Base-by-base conservation (phyloP, 306 rosid genomes). In the Acacia acuminata region DNA sequence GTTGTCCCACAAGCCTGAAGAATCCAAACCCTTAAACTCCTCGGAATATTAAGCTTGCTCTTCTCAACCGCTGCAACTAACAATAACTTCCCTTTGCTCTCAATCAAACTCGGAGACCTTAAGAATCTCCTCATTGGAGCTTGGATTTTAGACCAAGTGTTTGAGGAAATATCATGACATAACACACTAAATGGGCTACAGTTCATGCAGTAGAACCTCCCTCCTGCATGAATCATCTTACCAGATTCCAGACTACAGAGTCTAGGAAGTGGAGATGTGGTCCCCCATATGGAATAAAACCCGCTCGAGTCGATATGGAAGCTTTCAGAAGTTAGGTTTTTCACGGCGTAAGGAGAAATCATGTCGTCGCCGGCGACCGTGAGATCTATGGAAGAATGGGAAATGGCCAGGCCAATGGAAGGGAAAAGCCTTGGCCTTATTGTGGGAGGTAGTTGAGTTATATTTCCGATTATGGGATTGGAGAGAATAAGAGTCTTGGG, bases 281-380 rank as follows among this genome's bases (percentile, higher is more conserved):
- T 91, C 0, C 92, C 97, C 99, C 99, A 96, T 3, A 94, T 56
- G 30, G 98, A 96, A 53, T 88, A 96, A 75, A 89, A 91, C 42
- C 99, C 99, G 14, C 97, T 85, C 14, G 84, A 90, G 61, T 96
- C 99, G 1, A 96, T 88, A 58, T 96, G 98, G 50, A 96, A 94
- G 84, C 87, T 91, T 72, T 96, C 98, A 2, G 98, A 92, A 1
- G 94, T 92, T 4, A 96, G 63, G 81, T 92, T 96, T 71, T 94
- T 96, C 0, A 96, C 99, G 1, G 98, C 99, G 56, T 89, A 94
- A 0, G 98, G 99, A 10, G 99, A 94, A 24, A 94, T 96, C 92
- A 96, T 83, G 85, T 96, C 99, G 66, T 96, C 99, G 0, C 99
- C 99, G 0, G 97, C 97, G 8, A 92, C 84, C 0, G 94, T 91